Evolutionary conservation across 108 stramenopile genomes (phyloP), one percentile per base, ranked within the genome.

Genomic region (Chaetoceros muelleri): DNA sequence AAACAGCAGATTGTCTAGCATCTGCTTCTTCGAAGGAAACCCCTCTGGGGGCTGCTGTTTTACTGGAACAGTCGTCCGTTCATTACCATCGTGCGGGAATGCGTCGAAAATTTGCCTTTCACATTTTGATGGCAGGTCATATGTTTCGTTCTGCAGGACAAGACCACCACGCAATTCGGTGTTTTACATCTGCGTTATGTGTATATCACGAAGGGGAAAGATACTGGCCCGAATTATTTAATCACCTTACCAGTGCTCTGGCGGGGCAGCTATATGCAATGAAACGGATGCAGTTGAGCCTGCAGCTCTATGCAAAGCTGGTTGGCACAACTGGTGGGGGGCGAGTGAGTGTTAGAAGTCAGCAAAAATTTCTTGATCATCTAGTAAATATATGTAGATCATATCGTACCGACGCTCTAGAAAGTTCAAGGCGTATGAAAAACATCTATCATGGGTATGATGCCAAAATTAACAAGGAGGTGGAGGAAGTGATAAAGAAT

Each of bases 91-190:
- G 74, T 26, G 79, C 86, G 8, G 71, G 59, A 17, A 72, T 85
- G 84, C 67, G 58, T 53, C 80, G 90, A 47, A 92, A 92, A 48
- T 92, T 80, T 72, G 80, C 86, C 24, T 92, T 92, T 63, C 90
- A 92, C 65, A 88, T 92, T 81, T 78, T 92, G 55, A 87, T 92
- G 86, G 80, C 81, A 52, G 90, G 90, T 13, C 90, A 92, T 63
- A 88, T 92, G 90, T 92, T 85, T 65, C 81, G 85, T 54, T 76
- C 81, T 46, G 83, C 82, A 13, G 62, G 60, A 20, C 90, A 87
- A 73, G 81, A 91, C 16, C 76, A 81, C 22, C 90, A 91, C 60
- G 85, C 85, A 29, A 84, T 91, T 61, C 84, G 90, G 17, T 91
- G 90, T 61, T 91, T 91, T 51, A 69, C 84, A 2, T 79, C 78